phyloP scores from a whole-genome alignment of 129 eudicot genomes.

The Tagetes erecta region DNA sequence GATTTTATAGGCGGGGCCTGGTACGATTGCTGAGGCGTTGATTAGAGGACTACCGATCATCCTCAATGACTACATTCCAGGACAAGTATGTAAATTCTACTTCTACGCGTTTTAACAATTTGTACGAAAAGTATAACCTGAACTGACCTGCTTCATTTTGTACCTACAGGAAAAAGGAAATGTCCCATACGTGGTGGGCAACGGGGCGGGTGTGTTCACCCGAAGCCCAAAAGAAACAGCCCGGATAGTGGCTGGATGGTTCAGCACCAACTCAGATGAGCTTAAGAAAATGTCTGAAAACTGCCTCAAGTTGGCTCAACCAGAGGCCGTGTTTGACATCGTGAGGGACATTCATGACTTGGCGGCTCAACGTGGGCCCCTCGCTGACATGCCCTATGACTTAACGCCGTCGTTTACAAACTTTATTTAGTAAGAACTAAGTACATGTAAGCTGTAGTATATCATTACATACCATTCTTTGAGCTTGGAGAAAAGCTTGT shows the following conservation, averaged over 20 bases:
- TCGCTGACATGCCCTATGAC: conserved; percentile 55
- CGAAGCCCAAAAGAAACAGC: conserved; percentile 82
- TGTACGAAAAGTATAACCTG: background rate
- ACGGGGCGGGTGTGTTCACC: conserved; percentile 93
- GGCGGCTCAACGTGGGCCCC: conserved; percentile 75
- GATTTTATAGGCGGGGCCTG: conserved; percentile 81
- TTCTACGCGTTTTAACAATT: background rate
- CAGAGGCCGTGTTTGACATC: conserved; percentile 92
- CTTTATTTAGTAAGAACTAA: conserved; percentile 41
- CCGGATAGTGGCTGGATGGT: conserved; percentile 81
- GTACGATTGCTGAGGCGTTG: conserved; percentile 91
- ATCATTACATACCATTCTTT: conserved; percentile 30
- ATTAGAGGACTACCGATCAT: conserved; percentile 89
- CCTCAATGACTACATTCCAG: conserved; percentile 92
- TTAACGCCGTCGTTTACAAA: conserved; percentile 75
- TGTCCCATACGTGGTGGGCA: conserved; percentile 91
- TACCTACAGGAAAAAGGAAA: conserved; percentile 77
- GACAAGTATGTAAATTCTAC: conserved; percentile 57
- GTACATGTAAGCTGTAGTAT: conserved; percentile 26
- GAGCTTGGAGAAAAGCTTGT: conserved; percentile 21
- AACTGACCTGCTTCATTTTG: background rate
- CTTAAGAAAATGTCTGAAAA: conserved; percentile 76
- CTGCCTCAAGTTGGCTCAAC: conserved; percentile 83
- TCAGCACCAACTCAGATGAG: conserved; percentile 73
- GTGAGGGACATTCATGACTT: conserved; percentile 92